These are phyloP conservation scores for Paecilomyces sp. DNA, from an alignment of 2,329 filamentous ascomycete species.

Conservation along the genomic window DNA sequence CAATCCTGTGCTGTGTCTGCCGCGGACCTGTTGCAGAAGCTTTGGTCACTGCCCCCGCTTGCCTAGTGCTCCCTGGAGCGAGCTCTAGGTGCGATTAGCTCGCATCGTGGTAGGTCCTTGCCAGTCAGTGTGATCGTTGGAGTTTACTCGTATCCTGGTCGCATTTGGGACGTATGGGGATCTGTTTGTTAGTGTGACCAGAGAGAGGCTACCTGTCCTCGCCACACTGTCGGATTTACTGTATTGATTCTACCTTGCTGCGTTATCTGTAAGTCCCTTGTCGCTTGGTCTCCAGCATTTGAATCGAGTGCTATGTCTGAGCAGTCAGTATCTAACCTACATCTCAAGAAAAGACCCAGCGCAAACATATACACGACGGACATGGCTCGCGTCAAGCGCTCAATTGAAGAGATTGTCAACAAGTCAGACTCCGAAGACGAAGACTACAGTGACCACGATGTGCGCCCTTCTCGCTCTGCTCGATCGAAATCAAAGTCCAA, in stretches of 20 bases:
- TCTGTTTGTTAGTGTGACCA: background rate
- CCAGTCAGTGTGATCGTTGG: background rate
- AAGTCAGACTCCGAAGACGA: slow-evolving; percentile 40
- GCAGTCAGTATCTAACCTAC: slow-evolving; percentile 6
- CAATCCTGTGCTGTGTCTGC: background rate
- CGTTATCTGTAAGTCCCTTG: background rate
- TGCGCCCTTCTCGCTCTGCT: slow-evolving; percentile 19
- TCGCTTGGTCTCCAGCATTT: background rate
- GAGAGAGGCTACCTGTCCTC: background rate
- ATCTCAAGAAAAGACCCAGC: slow-evolving; percentile 4
- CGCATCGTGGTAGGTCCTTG: background rate
- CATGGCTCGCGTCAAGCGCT: slow-evolving; percentile 33
- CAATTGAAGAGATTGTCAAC: slow-evolving; percentile 35
- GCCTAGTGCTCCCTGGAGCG: background rate
- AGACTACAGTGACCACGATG: slow-evolving; percentile 35
- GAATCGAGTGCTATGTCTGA: background rate
- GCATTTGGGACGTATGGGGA: background rate
- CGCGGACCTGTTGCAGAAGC: background rate
- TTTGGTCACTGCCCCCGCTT: background rate
- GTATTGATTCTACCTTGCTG: background rate
- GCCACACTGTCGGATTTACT: background rate
- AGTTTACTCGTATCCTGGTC: background rate
- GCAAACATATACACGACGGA: slow-evolving; percentile 6
- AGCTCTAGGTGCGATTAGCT: background rate
- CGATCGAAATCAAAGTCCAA: slow-evolving; percentile 24